Conservation (phyloP, 2,329 filamentous ascomycete species). For the Talaromyces amestolkiae region DNA sequence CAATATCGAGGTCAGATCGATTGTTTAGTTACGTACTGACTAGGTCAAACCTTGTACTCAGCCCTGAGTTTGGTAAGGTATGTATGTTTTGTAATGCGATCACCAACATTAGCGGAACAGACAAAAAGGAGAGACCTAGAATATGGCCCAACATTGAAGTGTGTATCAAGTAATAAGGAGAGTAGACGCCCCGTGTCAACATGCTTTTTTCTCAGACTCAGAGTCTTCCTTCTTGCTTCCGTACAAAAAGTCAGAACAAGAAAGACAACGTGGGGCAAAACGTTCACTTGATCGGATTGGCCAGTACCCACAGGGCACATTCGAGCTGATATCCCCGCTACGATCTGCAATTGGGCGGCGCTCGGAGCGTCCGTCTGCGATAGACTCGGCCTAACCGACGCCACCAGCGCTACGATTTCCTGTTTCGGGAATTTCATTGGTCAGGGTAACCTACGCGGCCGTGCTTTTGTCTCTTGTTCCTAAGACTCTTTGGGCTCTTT, state of each 20-base stretch:
- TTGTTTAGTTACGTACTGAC: not conserved
- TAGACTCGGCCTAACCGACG: slow-evolving; percentile 14
- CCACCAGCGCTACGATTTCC: slow-evolving; percentile 17
- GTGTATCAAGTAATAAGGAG: not conserved
- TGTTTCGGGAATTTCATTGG: slow-evolving; percentile 1
- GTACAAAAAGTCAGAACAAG: not conserved
- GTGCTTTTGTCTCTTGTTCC: not conserved
- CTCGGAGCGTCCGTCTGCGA: slow-evolving; percentile 27
- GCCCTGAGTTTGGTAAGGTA: not conserved
- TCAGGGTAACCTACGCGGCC: not conserved
- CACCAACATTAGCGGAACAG: not conserved
- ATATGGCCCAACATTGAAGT: not conserved
- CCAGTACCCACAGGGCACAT: slow-evolving; percentile 10
- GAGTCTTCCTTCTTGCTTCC: not conserved
- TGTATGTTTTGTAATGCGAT: not conserved
- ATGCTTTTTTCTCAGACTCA: not conserved
- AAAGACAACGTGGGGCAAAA: slow-evolving; percentile 1
- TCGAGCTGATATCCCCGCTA: slow-evolving; percentile 37
- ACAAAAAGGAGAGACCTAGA: not conserved
- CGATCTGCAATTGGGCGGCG: slow-evolving; percentile 40
- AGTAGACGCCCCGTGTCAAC: not conserved
- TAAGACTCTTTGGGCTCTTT: not conserved
- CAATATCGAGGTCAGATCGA: not conserved
- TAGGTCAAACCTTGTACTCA: slow-evolving; percentile 5
- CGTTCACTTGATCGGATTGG: not conserved